phyloP scores from a whole-genome alignment of 1,139 yeast genomes.

The Yamadazyma dendronema region DNA sequence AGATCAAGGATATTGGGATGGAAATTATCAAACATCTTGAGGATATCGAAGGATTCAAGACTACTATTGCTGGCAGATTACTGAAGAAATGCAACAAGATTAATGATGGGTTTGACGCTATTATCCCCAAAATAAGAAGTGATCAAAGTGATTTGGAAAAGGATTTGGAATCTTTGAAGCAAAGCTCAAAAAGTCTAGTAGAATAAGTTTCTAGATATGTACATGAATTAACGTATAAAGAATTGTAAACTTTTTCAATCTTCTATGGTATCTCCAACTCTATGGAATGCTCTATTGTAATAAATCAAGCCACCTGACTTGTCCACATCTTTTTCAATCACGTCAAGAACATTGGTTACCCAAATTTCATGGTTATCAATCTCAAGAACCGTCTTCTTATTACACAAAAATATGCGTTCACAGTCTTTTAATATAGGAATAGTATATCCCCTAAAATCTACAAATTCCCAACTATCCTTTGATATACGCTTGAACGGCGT shows the following conservation, averaged over 20 bases:
- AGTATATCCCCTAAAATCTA: constrained; percentile 11
- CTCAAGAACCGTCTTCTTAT: constrained; percentile 48
- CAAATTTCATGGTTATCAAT: constrained; percentile 87
- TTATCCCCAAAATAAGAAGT: constrained; percentile 33
- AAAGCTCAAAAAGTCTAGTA: background rate
- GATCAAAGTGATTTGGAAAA: constrained; percentile 18
- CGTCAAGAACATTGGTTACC: constrained; percentile 68
- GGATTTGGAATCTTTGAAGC: constrained; percentile 8
- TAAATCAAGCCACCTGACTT: constrained; percentile 63
- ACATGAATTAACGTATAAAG: constrained; percentile 11
- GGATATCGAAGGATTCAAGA: constrained; percentile 15
- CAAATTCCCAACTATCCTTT: constrained; percentile 28
- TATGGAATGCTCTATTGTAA: constrained; percentile 59
- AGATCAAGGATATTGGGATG: constrained; percentile 22
- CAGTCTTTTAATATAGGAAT: constrained; percentile 62
- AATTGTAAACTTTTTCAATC: constrained; percentile 3
- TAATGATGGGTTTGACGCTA: constrained; percentile 38
- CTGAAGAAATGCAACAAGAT: constrained; percentile 29
- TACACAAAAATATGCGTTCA: constrained; percentile 65
- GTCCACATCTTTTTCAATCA: constrained; percentile 23
- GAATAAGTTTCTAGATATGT: constrained; percentile 2
- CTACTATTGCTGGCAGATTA: constrained; percentile 26
- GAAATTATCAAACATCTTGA: constrained; percentile 30
- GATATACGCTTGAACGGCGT: constrained; percentile 46
- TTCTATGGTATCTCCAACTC: constrained; percentile 38